A percentile compares a stretch with the other conserved stretches of the same genome.
phyloP scores from a whole-genome alignment of 257 asterid species.

The Echium plantagineum region DNA sequence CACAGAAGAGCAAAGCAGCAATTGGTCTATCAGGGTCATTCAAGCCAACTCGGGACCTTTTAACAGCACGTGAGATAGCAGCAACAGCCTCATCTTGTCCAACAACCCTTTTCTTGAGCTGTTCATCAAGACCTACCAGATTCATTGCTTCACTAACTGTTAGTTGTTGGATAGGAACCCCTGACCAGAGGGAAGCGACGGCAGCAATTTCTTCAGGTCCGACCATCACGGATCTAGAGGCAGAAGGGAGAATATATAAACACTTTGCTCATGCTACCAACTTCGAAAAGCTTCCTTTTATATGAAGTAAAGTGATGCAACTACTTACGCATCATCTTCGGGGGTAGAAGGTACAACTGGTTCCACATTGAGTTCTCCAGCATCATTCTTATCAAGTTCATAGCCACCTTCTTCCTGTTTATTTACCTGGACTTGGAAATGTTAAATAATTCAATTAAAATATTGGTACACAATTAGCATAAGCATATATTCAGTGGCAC shows the following conservation, averaged over 20 bases:
- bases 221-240: not conserved
- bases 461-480: slow-evolving; percentile 18
- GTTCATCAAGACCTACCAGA: not conserved
- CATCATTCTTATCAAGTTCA: slow-evolving; percentile 25
- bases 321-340: slow-evolving; percentile 60
- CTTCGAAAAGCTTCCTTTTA: slow-evolving; percentile 7
- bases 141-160: not conserved
- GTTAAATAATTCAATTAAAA: slow-evolving; percentile 15
- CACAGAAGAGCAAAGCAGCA: not conserved
- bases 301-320: slow-evolving; percentile 8
- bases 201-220: not conserved
- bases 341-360: slow-evolving; percentile 21
- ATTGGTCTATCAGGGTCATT: slow-evolving; percentile 4
- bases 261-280: slow-evolving; percentile 19
- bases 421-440: slow-evolving; percentile 39
- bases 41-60: slow-evolving; percentile 5
- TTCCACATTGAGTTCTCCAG: slow-evolving; percentile 19
- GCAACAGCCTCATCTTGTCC: slow-evolving; percentile 9
- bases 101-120: not conserved
- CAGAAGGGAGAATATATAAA: not conserved
- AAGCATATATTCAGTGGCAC: not conserved
- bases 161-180: not conserved
- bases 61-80: slow-evolving; percentile 1
- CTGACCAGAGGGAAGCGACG: slow-evolving; percentile 1
- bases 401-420: slow-evolving; percentile 31